Evolutionary conservation across 805 yeast species (phyloP).

Genomic region (Metschnikowia hibisci): DNA sequence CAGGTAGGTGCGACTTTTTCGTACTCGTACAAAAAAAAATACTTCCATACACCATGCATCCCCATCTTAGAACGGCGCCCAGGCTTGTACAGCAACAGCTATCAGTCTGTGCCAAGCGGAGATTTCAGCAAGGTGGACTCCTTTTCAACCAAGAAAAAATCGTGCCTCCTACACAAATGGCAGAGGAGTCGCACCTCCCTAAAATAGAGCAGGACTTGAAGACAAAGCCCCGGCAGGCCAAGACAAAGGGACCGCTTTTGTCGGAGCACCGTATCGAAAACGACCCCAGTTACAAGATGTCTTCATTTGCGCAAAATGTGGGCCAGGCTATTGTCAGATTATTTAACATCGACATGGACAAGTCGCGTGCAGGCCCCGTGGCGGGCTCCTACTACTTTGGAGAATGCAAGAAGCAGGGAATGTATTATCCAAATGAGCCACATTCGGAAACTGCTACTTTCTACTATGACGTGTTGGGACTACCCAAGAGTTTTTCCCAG

Average conservation of each 20-base stretch:
- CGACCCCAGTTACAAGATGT: slow-evolving; percentile 34
- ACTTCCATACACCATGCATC: slow-evolving; percentile 2
- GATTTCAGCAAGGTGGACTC: slow-evolving; percentile 13
- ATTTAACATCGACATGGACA: slow-evolving; percentile 85
- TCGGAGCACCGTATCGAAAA: slow-evolving; percentile 37
- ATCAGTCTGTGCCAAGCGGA: background rate
- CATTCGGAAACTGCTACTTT: slow-evolving; percentile 71
- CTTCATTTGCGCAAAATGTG: slow-evolving; percentile 38
- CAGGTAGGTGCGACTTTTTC: background rate
- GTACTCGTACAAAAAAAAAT: background rate
- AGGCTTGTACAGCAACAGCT: background rate
- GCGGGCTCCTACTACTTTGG: slow-evolving; percentile 88
- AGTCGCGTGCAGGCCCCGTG: slow-evolving; percentile 86
- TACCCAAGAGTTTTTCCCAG: slow-evolving; percentile 88
- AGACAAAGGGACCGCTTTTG: slow-evolving; percentile 35
- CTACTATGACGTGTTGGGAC: slow-evolving; percentile 76
- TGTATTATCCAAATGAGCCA: slow-evolving; percentile 70
- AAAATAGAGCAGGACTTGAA: slow-evolving; percentile 30
- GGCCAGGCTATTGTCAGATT: slow-evolving; percentile 62
- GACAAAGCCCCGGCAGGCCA: slow-evolving; percentile 34
- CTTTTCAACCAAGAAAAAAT: slow-evolving; percentile 22
- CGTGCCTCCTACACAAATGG: slow-evolving; percentile 33
- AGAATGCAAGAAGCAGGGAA: slow-evolving; percentile 80
- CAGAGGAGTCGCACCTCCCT: slow-evolving; percentile 40
- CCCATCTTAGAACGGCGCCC: background rate